phyloP scores from a whole-genome alignment of 257 asterid species.

The Leonotis leonurus region DNA sequence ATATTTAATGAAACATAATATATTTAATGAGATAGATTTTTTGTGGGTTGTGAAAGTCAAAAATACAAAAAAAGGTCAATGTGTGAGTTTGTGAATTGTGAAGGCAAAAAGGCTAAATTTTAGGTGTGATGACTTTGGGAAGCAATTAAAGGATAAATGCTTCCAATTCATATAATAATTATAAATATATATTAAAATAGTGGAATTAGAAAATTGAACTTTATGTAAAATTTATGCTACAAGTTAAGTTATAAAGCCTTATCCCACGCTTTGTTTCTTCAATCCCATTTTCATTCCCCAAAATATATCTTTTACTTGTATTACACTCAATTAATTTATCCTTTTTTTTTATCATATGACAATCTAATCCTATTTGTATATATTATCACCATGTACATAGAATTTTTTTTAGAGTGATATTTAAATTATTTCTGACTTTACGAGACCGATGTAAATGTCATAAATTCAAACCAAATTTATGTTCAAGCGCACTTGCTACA shows the following conservation, averaged over 20 bases:
- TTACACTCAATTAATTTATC: slow-evolving; percentile 11
- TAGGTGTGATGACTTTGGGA: slow-evolving; percentile 10
- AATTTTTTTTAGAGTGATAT: too few species aligned
- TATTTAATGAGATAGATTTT: too few species aligned
- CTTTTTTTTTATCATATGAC: background rate
- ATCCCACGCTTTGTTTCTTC: slow-evolving; percentile 19
- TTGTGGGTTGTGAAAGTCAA: background rate
- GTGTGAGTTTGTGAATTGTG: background rate
- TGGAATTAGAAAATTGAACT: too few species aligned
- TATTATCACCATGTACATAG: too few species aligned
- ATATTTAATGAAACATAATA: too few species aligned
- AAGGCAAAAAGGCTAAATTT: background rate
- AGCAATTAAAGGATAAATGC: slow-evolving; percentile 24
- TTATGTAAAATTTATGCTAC: slow-evolving; percentile 19
- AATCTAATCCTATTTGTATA: too few species aligned
- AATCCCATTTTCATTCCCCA: slow-evolving; percentile 9
- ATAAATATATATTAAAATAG: background rate
- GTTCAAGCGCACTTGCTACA: background rate
- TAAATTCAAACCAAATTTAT: background rate
- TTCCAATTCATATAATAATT: background rate
- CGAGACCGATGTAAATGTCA: too few species aligned
- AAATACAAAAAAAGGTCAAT: background rate
- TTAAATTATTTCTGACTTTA: background rate
- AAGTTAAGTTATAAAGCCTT: slow-evolving; percentile 31
- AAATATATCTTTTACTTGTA: slow-evolving; percentile 10